phyloP scores from a whole-genome alignment of 371 early-diverging fungal genomes.

The Mucor racemosus region DNA sequence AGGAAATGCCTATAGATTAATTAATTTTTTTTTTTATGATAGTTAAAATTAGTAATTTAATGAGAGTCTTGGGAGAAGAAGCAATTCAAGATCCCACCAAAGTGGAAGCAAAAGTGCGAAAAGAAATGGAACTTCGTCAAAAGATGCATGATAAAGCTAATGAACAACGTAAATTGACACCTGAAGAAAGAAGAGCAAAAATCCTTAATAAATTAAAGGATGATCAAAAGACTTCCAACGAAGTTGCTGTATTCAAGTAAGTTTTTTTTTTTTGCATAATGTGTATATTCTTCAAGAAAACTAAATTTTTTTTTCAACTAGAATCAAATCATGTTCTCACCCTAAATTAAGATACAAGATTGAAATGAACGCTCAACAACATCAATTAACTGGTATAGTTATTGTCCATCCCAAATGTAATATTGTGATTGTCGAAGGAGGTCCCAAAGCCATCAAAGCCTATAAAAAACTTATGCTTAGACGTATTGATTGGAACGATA shows the following conservation, averaged over 20 bases:
- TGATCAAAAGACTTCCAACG: constrained; percentile 64
- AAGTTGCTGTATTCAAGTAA: constrained; percentile 86
- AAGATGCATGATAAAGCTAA: constrained; percentile 81
- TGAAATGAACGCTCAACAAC: constrained; percentile 85
- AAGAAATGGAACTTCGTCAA: constrained; percentile 85
- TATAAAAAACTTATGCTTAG: constrained; percentile 96
- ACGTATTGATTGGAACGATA: constrained; percentile 91
- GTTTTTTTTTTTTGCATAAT: constrained; percentile 11
- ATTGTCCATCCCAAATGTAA: constrained; percentile 74
- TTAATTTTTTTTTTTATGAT: not conserved
- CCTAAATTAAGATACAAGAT: constrained; percentile 89
- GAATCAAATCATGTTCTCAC: constrained; percentile 77
- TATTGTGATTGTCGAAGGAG: constrained; percentile 94
- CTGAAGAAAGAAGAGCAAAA: constrained; percentile 85
- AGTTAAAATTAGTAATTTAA: constrained; percentile 91
- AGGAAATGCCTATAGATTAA: not conserved
- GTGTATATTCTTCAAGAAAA: not conserved
- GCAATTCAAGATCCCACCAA: constrained; percentile 94
- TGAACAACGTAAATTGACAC: constrained; percentile 83
- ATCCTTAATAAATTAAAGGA: constrained; percentile 71
- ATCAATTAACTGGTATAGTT: constrained; percentile 81
- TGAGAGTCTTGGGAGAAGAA: constrained; percentile 90
- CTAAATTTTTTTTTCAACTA: constrained; percentile 22
- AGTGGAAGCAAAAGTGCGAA: constrained; percentile 87
- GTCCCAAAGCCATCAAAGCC: constrained; percentile 84